phyloP scores from a whole-genome alignment of 2,329 filamentous ascomycete species.

The Alternaria arborescens region DNA sequence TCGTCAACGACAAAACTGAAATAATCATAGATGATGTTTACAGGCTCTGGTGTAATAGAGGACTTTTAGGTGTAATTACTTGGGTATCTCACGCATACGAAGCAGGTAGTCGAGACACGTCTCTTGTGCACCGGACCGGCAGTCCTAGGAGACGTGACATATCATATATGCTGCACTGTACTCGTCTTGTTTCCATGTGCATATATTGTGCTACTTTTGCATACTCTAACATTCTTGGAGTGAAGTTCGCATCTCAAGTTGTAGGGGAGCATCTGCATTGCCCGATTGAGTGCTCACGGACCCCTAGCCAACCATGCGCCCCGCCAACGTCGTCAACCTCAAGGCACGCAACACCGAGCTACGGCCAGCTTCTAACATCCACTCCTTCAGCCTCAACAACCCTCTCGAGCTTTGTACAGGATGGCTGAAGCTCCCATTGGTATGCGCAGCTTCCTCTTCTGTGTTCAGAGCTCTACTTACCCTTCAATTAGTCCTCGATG shows the following conservation, averaged over 20 bases:
- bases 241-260: slow-evolving; percentile 2
- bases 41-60: too few relatives aligned
- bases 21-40: neutral
- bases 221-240: neutral
- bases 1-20: neutral
- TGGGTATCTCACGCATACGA: neutral
- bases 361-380: slow-evolving; percentile 24
- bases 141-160: neutral
- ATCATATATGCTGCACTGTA: neutral
- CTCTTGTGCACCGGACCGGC: neutral
- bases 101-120: neutral
- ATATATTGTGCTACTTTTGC: neutral
- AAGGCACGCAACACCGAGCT: slow-evolving; percentile 24
- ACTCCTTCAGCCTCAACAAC: slow-evolving; percentile 16
- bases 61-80: neutral
- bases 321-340: slow-evolving; percentile 43
- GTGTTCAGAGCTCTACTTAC: slow-evolving; percentile 39
- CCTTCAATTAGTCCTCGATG: slow-evolving; percentile 83
- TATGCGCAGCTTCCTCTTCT: slow-evolving; percentile 37
- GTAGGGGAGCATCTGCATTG: slow-evolving; percentile 20
- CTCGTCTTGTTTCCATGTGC: neutral
- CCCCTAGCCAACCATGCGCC: slow-evolving; percentile 29
- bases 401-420: slow-evolving; percentile 31
- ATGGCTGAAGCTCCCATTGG: slow-evolving; percentile 62
- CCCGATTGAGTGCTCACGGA: slow-evolving; percentile 33